Conservation (phyloP, 495 filamentous ascomycete genomes). For the Aspergillus ostianus region DNA sequence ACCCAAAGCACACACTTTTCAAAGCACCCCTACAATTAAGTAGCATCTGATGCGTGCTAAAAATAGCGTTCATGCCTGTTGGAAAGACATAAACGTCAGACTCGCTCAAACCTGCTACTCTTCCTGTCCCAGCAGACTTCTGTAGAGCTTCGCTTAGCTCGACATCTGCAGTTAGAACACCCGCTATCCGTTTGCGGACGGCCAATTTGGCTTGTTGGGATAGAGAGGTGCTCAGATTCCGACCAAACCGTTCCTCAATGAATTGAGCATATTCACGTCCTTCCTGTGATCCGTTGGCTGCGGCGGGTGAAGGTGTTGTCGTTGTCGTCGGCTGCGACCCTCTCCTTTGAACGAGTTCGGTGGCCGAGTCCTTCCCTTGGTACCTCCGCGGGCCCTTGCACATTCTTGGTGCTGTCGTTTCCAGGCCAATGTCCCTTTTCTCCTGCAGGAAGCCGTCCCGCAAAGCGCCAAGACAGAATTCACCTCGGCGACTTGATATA, state of each 20-base stretch:
- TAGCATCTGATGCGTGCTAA: slow-evolving; percentile 75
- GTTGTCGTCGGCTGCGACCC: slow-evolving; percentile 9
- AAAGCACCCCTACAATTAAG: slow-evolving; percentile 49
- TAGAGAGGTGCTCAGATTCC: slow-evolving; percentile 78
- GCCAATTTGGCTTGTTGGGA: slow-evolving; percentile 81
- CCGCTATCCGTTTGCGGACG: slow-evolving; percentile 83
- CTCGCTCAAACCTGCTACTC: slow-evolving; percentile 72
- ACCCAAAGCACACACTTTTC: slow-evolving; percentile 54
- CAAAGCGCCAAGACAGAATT: slow-evolving; percentile 77
- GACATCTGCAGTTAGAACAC: slow-evolving; percentile 70
- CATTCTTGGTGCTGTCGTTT: slow-evolving; percentile 40
- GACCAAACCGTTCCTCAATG: slow-evolving; percentile 91
- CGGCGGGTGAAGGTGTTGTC: slow-evolving; percentile 9
- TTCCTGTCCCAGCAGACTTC: slow-evolving; percentile 39
- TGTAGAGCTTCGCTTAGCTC: slow-evolving; percentile 66
- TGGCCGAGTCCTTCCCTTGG: slow-evolving; percentile 54
- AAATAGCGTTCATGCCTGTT: slow-evolving; percentile 93
- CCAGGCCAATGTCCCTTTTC: slow-evolving; percentile 23
- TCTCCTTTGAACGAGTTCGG: slow-evolving; percentile 20
- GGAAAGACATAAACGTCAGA: slow-evolving; percentile 88
- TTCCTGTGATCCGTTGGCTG: slow-evolving; percentile 33
- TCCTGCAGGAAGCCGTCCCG: slow-evolving; percentile 67
- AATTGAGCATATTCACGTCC: slow-evolving; percentile 73
- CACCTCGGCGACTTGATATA: slow-evolving; percentile 84
- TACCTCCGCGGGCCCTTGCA: slow-evolving; percentile 72